These are phyloP conservation scores for Talaromyces ruber DNA, from an alignment of 495 filamentous ascomycete species.

Conservation along the genomic window DNA sequence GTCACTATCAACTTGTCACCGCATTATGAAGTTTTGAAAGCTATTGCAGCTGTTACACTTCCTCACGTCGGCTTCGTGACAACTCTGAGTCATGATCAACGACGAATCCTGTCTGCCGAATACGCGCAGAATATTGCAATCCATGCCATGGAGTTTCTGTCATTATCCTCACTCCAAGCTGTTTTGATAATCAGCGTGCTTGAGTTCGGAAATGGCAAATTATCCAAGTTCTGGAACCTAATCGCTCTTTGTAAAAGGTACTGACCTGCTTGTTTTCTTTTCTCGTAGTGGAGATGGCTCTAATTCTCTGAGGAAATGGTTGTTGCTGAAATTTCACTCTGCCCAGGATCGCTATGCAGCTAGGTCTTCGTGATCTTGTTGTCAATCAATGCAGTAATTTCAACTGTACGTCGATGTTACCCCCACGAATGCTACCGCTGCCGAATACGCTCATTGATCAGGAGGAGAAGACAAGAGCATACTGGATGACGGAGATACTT, in stretches of 20 bases:
- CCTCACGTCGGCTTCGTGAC: too few species aligned
- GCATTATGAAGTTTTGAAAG: too few species aligned
- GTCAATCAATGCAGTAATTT: not conserved
- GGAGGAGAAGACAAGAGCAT: constrained; percentile 23
- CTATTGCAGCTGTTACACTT: too few species aligned
- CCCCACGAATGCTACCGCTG: constrained; percentile 15
- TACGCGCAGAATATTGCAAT: too few species aligned
- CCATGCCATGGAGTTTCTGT: constrained; percentile 9
- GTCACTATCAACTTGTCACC: not conserved
- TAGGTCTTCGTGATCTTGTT: too few species aligned
- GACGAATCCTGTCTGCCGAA: too few species aligned
- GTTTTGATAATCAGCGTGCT: constrained; percentile 19
- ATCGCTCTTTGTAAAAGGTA: constrained; percentile 21
- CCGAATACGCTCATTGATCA: constrained; percentile 16
- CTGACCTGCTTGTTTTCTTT: too few species aligned
- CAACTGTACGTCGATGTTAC: constrained; percentile 14
- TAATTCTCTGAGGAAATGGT: too few species aligned
- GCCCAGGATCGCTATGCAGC: too few species aligned
- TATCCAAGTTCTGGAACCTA: constrained; percentile 20
- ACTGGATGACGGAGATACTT: constrained; percentile 27
- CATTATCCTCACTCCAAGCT: constrained; percentile 17
- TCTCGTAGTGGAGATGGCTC: too few species aligned
- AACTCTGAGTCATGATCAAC: too few species aligned
- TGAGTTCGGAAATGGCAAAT: constrained; percentile 18
- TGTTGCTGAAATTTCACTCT: too few species aligned